Percentiles rank a stretch among this genome's conserved stretches.
Evolutionary conservation across 306 rosid genomes (phyloP).

Genomic region (Acacia confusa): DNA sequence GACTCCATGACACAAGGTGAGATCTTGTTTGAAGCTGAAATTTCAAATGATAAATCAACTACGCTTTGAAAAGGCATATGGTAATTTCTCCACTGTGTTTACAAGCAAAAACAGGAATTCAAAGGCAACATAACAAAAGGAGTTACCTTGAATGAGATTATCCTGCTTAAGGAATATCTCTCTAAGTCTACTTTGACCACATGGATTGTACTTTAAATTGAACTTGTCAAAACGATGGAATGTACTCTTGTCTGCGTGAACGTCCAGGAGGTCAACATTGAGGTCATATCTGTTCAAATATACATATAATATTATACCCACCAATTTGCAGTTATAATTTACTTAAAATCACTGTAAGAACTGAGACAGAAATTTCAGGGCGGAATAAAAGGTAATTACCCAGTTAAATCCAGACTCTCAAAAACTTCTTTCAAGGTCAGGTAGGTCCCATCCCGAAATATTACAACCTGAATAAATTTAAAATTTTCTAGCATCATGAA

Average conservation of each 20-base stretch:
- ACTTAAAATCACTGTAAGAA: background rate
- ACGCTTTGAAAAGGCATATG: background rate
- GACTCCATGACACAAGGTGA: conserved; percentile 1
- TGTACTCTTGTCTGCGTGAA: conserved; percentile 86
- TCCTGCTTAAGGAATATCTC: conserved; percentile 83
- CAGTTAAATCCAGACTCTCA: conserved; percentile 76
- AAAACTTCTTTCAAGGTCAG: conserved; percentile 80
- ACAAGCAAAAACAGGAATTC: conserved; percentile 14
- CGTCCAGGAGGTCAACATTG: conserved; percentile 83
- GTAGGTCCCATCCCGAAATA: conserved; percentile 83
- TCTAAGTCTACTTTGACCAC: conserved; percentile 85
- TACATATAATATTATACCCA: conserved; percentile 8
- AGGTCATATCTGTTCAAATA: conserved; percentile 64
- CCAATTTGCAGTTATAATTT: background rate
- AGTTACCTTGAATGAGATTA: conserved; percentile 76
- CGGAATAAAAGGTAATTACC: conserved; percentile 36
- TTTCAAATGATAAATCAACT: background rate
- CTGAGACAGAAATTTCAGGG: background rate
- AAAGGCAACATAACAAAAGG: background rate
- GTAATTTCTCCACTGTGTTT: background rate
- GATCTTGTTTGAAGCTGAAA: background rate
- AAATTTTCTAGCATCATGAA: conserved; percentile 5
- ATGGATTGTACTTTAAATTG: conserved; percentile 81
- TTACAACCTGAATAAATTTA: conserved; percentile 57
- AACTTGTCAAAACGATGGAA: conserved; percentile 84